phyloP scores from a whole-genome alignment of 2,329 filamentous ascomycete genomes.

The Penicillium sp. region DNA sequence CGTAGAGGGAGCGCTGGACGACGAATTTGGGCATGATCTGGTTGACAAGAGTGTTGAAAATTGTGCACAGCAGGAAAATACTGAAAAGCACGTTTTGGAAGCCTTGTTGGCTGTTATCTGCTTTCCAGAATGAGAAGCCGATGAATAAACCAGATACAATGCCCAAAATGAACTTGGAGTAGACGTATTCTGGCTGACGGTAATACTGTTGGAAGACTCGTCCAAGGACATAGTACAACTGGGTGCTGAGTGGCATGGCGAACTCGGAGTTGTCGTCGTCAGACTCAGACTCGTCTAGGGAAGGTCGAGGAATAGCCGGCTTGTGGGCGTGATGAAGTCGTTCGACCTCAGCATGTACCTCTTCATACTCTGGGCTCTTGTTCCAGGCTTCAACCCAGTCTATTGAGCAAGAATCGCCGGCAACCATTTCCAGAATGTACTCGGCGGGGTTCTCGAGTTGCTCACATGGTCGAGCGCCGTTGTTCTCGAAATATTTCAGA shows the following conservation, averaged over 20 bases:
- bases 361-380: constrained; percentile 53
- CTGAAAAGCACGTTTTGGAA: constrained; percentile 81
- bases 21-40: constrained; percentile 76
- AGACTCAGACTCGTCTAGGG: constrained; percentile 4
- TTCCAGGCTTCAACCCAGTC: constrained; percentile 66
- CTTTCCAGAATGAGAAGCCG: constrained; percentile 74
- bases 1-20: constrained; percentile 74
- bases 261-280: constrained; percentile 64
- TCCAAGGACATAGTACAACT: constrained; percentile 63
- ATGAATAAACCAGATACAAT: constrained; percentile 66
- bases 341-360: constrained; percentile 58
- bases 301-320: constrained; percentile 54
- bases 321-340: constrained; percentile 46
- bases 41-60: constrained; percentile 53
- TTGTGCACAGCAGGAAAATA: constrained; percentile 69
- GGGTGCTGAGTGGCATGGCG: constrained; percentile 66
- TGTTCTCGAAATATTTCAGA: constrained; percentile 61
- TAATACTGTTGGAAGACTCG: constrained; percentile 86
- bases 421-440: constrained; percentile 67
- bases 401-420: constrained; percentile 31
- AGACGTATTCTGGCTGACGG: constrained; percentile 81
- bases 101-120: constrained; percentile 69
- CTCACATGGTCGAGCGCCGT: constrained; percentile 60
- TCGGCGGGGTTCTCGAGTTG: constrained; percentile 70
- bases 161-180: constrained; percentile 71